Percentiles rank a stretch among this genome's conserved stretches.
Conservation (phyloP, 345 rosid species). For the Eutrema heterophyllum region DNA sequence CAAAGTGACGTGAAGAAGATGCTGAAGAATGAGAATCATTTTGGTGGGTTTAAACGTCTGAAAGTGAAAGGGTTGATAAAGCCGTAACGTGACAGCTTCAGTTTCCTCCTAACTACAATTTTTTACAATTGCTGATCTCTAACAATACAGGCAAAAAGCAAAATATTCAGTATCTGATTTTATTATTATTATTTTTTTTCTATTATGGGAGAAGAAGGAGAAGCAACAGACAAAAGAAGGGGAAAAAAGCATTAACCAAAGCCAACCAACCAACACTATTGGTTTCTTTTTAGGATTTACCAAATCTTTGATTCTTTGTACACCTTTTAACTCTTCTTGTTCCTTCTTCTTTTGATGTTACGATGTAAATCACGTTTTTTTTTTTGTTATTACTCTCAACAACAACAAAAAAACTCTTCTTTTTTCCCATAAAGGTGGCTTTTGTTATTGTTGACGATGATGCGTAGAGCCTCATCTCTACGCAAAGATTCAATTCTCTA, state of each 20-base stretch:
- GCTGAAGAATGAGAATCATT: constrained; percentile 19
- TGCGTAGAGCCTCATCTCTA: not conserved
- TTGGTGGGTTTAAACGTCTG: constrained; percentile 32
- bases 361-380: constrained; percentile 13
- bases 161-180: constrained; percentile 11
- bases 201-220: constrained; percentile 19
- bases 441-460: not conserved
- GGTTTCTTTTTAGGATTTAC: constrained; percentile 29
- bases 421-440: not conserved
- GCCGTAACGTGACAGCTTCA: constrained; percentile 35
- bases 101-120: constrained; percentile 27
- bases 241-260: constrained; percentile 13
- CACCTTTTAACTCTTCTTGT: not conserved
- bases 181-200: not conserved
- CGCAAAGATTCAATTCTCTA: not conserved
- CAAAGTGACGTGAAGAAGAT: constrained; percentile 19
- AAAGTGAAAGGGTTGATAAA: constrained; percentile 31
- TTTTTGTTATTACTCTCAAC: not conserved
- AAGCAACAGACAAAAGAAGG: constrained; percentile 17
- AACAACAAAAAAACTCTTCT: not conserved
- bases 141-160: constrained; percentile 28
- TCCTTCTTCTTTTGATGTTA: constrained; percentile 15
- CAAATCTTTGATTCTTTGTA: constrained; percentile 37
- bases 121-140: constrained; percentile 12
- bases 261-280: constrained; percentile 21